These are phyloP conservation scores for Syzygium jambos DNA, from an alignment of 345 rosid species.

Conservation along the genomic window DNA sequence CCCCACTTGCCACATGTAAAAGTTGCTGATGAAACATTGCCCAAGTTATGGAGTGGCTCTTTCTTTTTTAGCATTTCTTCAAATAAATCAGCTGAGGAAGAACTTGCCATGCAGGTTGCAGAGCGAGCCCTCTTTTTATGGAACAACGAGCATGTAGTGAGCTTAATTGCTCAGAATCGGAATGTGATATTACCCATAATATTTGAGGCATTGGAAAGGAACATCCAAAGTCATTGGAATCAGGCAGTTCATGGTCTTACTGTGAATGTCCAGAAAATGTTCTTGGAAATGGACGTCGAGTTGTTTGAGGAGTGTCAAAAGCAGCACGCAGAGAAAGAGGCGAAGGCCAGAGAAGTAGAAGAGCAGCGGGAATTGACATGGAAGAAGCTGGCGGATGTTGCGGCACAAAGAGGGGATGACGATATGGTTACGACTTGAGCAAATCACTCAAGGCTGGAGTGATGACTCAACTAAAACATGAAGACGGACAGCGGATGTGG, in stretches of 20 bases:
- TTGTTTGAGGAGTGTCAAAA: conserved; percentile 38
- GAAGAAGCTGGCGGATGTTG: conserved; percentile 36
- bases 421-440: conserved; percentile 22
- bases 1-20: background rate
- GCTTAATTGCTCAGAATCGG: conserved; percentile 39
- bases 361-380: conserved; percentile 33
- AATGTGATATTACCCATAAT: conserved; percentile 28
- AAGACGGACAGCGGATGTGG: background rate
- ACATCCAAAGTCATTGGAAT: conserved; percentile 38
- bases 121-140: conserved; percentile 45
- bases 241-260: conserved; percentile 47
- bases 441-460: background rate
- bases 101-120: conserved; percentile 28
- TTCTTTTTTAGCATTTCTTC: background rate
- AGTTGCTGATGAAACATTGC: background rate
- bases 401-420: conserved; percentile 21
- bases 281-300: conserved; percentile 38
- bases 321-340: conserved; percentile 22
- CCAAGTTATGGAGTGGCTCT: background rate
- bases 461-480: background rate
- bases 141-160: conserved; percentile 47
- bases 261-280: conserved; percentile 34
- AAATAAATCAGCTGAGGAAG: background rate
- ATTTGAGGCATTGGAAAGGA: conserved; percentile 40
- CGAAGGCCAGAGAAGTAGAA: conserved; percentile 25